Percentiles rank a stretch among this genome's conserved stretches.
phyloP scores from a whole-genome alignment of 2,329 filamentous ascomycete genomes.

The Alternaria conjuncta region DNA sequence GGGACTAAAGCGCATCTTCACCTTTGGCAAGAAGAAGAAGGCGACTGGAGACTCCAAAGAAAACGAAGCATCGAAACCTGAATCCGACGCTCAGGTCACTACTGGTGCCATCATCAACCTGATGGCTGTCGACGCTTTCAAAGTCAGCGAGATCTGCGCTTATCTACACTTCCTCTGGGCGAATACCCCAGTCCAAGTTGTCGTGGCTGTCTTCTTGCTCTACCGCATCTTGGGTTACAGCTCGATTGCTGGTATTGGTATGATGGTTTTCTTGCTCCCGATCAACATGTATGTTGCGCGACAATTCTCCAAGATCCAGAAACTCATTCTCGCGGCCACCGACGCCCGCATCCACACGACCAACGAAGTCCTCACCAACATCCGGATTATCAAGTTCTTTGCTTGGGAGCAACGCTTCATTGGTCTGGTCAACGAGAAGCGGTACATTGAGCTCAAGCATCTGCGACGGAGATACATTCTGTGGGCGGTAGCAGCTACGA shows the following conservation, averaged over 20 bases:
- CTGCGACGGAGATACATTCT: slow-evolving; percentile 84
- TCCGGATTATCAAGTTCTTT: slow-evolving; percentile 99
- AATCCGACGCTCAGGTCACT: slow-evolving; percentile 77
- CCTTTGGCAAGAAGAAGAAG: slow-evolving; percentile 63
- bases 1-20: slow-evolving; percentile 55
- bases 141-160: slow-evolving; percentile 91
- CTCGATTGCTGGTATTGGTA: slow-evolving; percentile 87
- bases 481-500: slow-evolving; percentile 88
- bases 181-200: slow-evolving; percentile 84
- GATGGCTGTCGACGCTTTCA: slow-evolving; percentile 99
- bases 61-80: slow-evolving; percentile 31
- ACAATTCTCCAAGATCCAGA: slow-evolving; percentile 85
- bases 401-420: slow-evolving; percentile 96
- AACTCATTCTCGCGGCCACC: slow-evolving; percentile 88
- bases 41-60: slow-evolving; percentile 51
- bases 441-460: slow-evolving; percentile 76
- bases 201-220: slow-evolving; percentile 79
- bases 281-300: slow-evolving; percentile 89
- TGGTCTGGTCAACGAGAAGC: slow-evolving; percentile 86
- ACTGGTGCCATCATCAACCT: slow-evolving; percentile 98
- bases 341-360: slow-evolving; percentile 96
- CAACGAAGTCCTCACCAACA: slow-evolving; percentile 96
- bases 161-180: slow-evolving; percentile 98
- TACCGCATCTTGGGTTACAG: slow-evolving; percentile 92
- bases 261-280: slow-evolving; percentile 88